phyloP scores from a whole-genome alignment of 2,329 filamentous ascomycete species.

The Fusarium sp. region DNA sequence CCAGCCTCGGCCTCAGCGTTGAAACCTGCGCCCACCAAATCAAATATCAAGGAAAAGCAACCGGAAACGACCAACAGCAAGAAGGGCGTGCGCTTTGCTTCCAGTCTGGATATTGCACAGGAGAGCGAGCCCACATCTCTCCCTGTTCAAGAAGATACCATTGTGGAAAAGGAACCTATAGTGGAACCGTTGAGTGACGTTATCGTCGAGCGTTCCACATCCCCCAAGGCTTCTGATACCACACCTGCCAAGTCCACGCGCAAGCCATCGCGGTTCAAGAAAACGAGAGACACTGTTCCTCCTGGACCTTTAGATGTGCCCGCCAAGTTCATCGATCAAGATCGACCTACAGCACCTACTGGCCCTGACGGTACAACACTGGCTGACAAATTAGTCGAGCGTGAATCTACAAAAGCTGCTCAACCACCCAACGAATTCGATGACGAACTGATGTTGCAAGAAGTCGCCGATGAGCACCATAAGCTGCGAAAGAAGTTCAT shows the following conservation, averaged over 20 bases:
- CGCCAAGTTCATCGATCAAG: constrained; percentile 52
- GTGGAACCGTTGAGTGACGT: constrained; percentile 63
- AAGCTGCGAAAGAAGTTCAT: constrained; percentile 85
- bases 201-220: constrained; percentile 59
- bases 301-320: constrained; percentile 60
- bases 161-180: constrained; percentile 46
- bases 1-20: constrained; percentile 30
- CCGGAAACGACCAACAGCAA: constrained; percentile 48
- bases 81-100: constrained; percentile 86
- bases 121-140: constrained; percentile 43
- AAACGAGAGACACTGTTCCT: constrained; percentile 50
- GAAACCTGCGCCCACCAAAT: constrained; percentile 47
- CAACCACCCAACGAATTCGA: constrained; percentile 74
- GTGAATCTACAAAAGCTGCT: constrained; percentile 51
- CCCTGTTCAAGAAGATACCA: constrained; percentile 16
- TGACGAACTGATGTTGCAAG: constrained; percentile 73
- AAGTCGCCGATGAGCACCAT: constrained; percentile 86
- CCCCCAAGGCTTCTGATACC: constrained; percentile 40
- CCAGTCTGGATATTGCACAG: constrained; percentile 75
- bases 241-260: constrained; percentile 51
- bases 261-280: constrained; percentile 65
- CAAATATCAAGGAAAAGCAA: constrained; percentile 49
- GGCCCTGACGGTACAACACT: constrained; percentile 67
- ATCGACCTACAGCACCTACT: constrained; percentile 55
- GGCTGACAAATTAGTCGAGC: constrained; percentile 69